phyloP scores from a whole-genome alignment of 2,329 filamentous ascomycete genomes.

The Colletotrichum gigasporum region DNA sequence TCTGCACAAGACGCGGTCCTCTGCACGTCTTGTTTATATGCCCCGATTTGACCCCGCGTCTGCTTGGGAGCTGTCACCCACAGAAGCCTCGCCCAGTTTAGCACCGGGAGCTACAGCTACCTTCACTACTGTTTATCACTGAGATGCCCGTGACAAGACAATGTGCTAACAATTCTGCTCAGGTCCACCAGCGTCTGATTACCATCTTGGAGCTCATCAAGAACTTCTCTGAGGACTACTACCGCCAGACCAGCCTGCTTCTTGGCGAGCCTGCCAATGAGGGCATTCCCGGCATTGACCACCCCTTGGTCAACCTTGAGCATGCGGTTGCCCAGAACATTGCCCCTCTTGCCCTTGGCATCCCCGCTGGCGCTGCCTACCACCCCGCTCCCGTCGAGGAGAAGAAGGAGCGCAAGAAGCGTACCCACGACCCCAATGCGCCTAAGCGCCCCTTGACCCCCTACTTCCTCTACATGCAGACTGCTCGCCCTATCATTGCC shows the following conservation, averaged over 20 bases:
- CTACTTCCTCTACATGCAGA: slow-evolving; percentile 95
- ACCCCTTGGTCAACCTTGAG: slow-evolving; percentile 62
- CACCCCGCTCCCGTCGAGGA: slow-evolving; percentile 61
- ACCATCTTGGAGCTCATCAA: slow-evolving; percentile 83
- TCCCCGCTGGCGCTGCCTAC: slow-evolving; percentile 8
- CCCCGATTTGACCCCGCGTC: slow-evolving; percentile 32
- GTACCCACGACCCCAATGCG: slow-evolving; percentile 87
- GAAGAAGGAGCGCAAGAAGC: slow-evolving; percentile 92
- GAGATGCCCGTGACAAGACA: neutral
- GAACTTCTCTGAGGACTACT: slow-evolving; percentile 83
- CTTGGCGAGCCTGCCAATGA: slow-evolving; percentile 71
- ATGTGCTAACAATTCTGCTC: slow-evolving; percentile 46
- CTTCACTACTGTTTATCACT: neutral
- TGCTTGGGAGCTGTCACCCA: slow-evolving; percentile 31
- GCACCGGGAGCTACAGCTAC: neutral
- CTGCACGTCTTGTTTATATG: slow-evolving; percentile 6
- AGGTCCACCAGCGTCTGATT: slow-evolving; percentile 82
- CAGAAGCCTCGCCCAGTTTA: slow-evolving; percentile 1
- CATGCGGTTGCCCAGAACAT: slow-evolving; percentile 58
- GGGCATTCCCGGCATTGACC: slow-evolving; percentile 48
- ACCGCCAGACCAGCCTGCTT: slow-evolving; percentile 87
- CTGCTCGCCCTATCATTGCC: slow-evolving; percentile 84
- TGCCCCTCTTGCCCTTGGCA: slow-evolving; percentile 41
- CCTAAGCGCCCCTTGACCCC: slow-evolving; percentile 94
- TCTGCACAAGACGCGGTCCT: neutral